These are phyloP conservation scores for Spizellomyces punctatus DNA, from an alignment of 192 early-diverging fungal species.

Conservation along the genomic window DNA sequence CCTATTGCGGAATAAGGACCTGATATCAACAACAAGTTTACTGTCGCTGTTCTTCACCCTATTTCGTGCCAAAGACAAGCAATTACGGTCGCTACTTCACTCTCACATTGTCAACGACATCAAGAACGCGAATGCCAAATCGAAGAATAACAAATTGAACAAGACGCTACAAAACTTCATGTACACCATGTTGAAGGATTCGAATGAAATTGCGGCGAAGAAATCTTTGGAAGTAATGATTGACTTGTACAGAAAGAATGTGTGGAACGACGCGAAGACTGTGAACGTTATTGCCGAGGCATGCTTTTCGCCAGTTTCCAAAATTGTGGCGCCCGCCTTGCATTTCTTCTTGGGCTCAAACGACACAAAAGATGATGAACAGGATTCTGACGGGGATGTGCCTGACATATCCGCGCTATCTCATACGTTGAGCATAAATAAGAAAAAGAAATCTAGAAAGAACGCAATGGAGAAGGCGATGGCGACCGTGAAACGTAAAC, in stretches of 20 bases:
- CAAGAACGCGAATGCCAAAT: conserved; percentile 87
- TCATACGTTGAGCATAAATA: conserved; percentile 78
- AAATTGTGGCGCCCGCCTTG: conserved; percentile 89
- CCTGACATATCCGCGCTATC: conserved; percentile 76
- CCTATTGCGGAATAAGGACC: conserved; percentile 83
- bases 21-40: conserved; percentile 59
- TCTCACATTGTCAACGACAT: conserved; percentile 95
- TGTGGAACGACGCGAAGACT: conserved; percentile 98
- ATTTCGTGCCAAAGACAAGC: conserved; percentile 93
- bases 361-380: conserved; percentile 66
- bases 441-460: conserved; percentile 82
- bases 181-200: conserved; percentile 90
- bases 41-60: conserved; percentile 96
- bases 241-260: conserved; percentile 92
- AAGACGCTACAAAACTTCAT: conserved; percentile 96
- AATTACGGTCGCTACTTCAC: conserved; percentile 85
- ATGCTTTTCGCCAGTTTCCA: conserved; percentile 88
- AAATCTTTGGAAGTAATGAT: conserved; percentile 97
- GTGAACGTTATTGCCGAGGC: conserved; percentile 98
- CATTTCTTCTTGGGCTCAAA: conserved; percentile 88
- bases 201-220: conserved; percentile 85
- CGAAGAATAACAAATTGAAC: conserved; percentile 98
- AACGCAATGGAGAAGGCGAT: conserved; percentile 78
- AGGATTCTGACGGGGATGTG: conserved; percentile 71
- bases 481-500: conserved; percentile 70